Evolutionary conservation across 164 flowering plant species (phyloP), one percentile per base, ranked within the genome.

Genomic region (Hamamelis virginiana): DNA sequence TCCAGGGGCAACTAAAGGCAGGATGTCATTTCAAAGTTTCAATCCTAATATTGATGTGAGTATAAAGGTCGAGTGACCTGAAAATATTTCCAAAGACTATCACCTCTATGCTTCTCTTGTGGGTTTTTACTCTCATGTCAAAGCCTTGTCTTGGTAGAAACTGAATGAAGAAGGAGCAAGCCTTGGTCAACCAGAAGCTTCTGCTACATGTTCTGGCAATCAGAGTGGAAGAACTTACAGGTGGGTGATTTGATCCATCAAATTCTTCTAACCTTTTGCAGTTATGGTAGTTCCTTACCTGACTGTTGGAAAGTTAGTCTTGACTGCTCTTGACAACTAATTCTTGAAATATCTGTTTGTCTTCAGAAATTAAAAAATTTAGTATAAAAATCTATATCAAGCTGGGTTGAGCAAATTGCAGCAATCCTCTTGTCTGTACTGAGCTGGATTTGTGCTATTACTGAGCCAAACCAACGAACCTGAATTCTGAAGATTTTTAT

Each of bases 41-140:
- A 95, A 92, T 80, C 94, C 97, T 70, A 73, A 86, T 45, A 82
- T 91, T 14, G 96, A 94, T 85, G 98, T 91, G 88, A 91, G 98
- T 89, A 83, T 77, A 53, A 73, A 62, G 78, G 75, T 72, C 48
- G 19, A 59, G 72, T 61, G 61, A 58, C 70, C 77, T 60, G 65
- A 64, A 67, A 47, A 55, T 28, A n/a, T 72, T 74, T 46, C 68
- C 62, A 47, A 41, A 55, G 55, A 47, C 58, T 61, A 1, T 72
- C 52, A 44, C 46, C 41, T 26, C 58, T 74, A 5, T 69, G 59
- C 52, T 61, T 69, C 67, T 67, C 50, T 66, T 67, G 51, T 75
- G 48, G 23, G 50, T 59, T 72, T 73, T 65, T 76, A 72, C 59
- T 27, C 76, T 86, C 64, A 72, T 69, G 9, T 65, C 45, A 69